Evolutionary conservation across 2,329 filamentous ascomycete genomes (phyloP).

Genomic region (Rutstroemia sp.): DNA sequence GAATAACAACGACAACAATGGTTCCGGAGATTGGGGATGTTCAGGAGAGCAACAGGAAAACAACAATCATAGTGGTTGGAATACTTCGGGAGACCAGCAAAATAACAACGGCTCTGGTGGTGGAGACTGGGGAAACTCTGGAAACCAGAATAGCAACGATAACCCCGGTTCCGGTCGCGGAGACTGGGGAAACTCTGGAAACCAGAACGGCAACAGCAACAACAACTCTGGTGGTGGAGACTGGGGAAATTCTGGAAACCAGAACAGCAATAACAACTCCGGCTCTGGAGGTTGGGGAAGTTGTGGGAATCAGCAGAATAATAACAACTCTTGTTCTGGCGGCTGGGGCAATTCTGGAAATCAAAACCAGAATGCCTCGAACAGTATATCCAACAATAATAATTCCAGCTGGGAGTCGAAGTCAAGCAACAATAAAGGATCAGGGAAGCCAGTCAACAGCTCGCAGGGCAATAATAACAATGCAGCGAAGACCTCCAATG

Average conservation of each 20-base stretch:
- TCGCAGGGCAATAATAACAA: neutral
- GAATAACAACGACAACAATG: neutral
- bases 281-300: too few relatives aligned
- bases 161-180: too few relatives aligned
- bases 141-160: neutral
- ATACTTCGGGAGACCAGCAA: neutral
- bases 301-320: too few relatives aligned
- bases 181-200: too few relatives aligned
- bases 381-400: neutral
- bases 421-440: neutral
- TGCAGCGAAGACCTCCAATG: neutral
- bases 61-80: conserved; percentile 10
- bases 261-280: neutral
- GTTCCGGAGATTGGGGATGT: conserved; percentile 11
- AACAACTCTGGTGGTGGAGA: too few relatives aligned
- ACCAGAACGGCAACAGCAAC: too few relatives aligned
- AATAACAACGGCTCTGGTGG: conserved; percentile 3
- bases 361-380: neutral
- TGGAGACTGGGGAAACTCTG: neutral
- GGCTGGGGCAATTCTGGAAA: neutral
- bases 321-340: too few relatives aligned
- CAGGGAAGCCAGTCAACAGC: neutral
- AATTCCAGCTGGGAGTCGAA: conserved; percentile 3
- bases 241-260: neutral
- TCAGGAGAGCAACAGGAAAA: conserved; percentile 2